Conservation (phyloP, 2,329 filamentous ascomycete genomes). For the Colletotrichum sp. region DNA sequence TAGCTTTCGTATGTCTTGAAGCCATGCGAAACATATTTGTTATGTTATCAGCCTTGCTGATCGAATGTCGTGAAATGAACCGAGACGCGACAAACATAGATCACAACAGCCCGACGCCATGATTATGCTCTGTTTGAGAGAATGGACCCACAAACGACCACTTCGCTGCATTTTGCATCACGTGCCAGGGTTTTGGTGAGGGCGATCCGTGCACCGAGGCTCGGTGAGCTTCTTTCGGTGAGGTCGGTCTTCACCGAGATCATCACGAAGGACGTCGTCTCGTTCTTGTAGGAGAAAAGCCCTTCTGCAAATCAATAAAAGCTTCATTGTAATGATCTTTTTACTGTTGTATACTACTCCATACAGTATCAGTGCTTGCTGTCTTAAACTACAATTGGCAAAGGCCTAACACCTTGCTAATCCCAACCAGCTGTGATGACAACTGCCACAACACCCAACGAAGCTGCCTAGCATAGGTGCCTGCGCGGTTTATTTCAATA, state of each 20-base stretch:
- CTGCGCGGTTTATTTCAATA: accelerated
- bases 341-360: too few relatives aligned
- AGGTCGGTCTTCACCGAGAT: neutral
- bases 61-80: neutral
- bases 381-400: too few relatives aligned
- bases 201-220: neutral
- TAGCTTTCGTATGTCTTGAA: too few relatives aligned
- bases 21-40: too few relatives aligned
- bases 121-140: neutral
- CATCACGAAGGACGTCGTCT: neutral
- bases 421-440: neutral
- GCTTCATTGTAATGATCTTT: too few relatives aligned
- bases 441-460: neutral
- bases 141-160: too few relatives aligned
- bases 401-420: too few relatives aligned
- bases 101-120: neutral
- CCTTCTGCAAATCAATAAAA: neutral
- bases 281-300: neutral
- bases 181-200: neutral
- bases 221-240: neutral
- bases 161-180: neutral
- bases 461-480: neutral
- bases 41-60: neutral
- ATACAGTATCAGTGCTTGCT: too few relatives aligned
- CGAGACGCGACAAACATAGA: neutral